These are phyloP conservation scores for Fraxinus nigra DNA, from an alignment of 305 asterid genomes.

Conservation along the genomic window DNA sequence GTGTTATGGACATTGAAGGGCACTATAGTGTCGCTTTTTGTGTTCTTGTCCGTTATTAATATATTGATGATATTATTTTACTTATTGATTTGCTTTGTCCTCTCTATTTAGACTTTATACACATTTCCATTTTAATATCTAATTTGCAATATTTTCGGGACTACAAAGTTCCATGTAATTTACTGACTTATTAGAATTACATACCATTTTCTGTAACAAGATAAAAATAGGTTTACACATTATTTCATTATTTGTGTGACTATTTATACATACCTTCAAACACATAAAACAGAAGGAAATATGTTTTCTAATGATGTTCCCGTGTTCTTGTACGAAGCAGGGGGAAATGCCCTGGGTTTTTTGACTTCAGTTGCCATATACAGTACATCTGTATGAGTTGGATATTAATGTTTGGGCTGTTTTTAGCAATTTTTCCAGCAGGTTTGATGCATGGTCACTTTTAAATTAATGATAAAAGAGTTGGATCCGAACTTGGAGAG, in stretches of 20 bases:
- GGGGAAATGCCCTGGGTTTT: conserved; percentile 69
- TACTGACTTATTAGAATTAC: not conserved
- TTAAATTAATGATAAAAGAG: not conserved
- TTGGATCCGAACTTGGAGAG: not conserved
- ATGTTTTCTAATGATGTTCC: conserved; percentile 7
- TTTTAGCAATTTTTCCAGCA: conserved; percentile 81
- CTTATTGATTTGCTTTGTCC: not conserved
- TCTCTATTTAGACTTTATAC: not conserved
- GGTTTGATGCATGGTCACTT: conserved; percentile 39
- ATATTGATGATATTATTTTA: not conserved
- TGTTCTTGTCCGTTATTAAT: not conserved
- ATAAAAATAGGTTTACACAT: not conserved
- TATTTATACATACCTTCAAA: not conserved
- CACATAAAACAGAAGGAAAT: not conserved
- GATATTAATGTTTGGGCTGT: conserved; percentile 69
- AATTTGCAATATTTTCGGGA: not conserved
- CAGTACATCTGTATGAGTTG: conserved; percentile 85
- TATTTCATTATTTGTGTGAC: not conserved
- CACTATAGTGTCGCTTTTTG: not conserved
- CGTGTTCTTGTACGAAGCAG: conserved; percentile 43
- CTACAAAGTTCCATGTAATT: not conserved
- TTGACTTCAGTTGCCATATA: conserved; percentile 82
- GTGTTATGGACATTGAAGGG: not conserved
- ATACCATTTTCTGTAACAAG: not conserved
- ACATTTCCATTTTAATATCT: not conserved